Evolutionary conservation across 2,329 filamentous ascomycete species (phyloP).

Genomic region (Fusarium sp.): DNA sequence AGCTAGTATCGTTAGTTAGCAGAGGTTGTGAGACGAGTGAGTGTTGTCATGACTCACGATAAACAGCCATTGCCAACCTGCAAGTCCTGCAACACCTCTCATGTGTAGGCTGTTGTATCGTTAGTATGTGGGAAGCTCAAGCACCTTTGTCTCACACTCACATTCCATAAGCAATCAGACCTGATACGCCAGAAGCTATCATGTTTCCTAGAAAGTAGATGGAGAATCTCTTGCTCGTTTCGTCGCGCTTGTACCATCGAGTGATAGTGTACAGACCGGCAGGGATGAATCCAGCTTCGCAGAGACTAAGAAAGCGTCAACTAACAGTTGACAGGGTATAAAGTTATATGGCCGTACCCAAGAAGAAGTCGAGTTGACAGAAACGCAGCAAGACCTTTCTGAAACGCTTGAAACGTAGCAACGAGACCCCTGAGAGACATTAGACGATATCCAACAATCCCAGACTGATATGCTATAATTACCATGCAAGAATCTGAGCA

Average conservation of each 20-base stretch:
- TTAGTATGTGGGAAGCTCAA: neutral
- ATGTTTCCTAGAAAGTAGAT: conserved; percentile 59
- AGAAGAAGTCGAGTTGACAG: conserved; percentile 53
- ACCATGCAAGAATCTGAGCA: conserved; percentile 49
- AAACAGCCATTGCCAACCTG: conserved; percentile 45
- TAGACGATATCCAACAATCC: neutral
- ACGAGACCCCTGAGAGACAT: conserved; percentile 48
- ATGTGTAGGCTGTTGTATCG: conserved; percentile 33
- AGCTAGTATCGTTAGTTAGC: conserved; percentile 11
- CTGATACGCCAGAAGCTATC: conserved; percentile 50
- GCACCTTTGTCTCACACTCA: neutral
- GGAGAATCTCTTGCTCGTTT: conserved; percentile 59
- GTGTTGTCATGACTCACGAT: conserved; percentile 17
- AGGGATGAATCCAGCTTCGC: conserved; percentile 48
- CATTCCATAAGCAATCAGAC: conserved; percentile 52
- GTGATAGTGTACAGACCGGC: conserved; percentile 60
- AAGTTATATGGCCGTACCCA: conserved; percentile 24
- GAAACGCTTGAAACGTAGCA: conserved; percentile 52
- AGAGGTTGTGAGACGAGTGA: neutral
- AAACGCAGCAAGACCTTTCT: conserved; percentile 46
- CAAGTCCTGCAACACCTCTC: conserved; percentile 40
- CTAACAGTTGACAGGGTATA: neutral
- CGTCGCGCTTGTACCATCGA: conserved; percentile 59
- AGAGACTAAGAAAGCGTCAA: conserved; percentile 35
- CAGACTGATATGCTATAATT: neutral